phyloP scores from a whole-genome alignment of 805 yeast species.

The Lipomyces yamadae region DNA sequence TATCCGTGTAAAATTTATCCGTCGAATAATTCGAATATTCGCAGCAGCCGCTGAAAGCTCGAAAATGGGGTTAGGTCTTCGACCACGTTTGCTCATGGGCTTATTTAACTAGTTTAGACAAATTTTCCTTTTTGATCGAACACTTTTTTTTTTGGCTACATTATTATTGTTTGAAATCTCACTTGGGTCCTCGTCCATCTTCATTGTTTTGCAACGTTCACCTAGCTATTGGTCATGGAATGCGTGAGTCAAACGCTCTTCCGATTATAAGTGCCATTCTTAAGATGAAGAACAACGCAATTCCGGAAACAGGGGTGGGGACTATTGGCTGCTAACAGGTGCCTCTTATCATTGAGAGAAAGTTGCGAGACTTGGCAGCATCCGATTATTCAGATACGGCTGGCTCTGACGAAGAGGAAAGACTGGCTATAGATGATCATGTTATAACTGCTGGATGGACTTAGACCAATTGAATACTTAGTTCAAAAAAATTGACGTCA shows the following conservation, averaged over 20 bases:
- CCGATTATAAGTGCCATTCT: background rate
- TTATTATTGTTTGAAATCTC: background rate
- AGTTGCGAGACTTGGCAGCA: conserved; percentile 5
- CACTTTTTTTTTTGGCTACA: too few species aligned
- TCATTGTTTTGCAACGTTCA: conserved; percentile 4
- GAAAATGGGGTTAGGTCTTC: too few species aligned
- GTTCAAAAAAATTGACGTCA: background rate
- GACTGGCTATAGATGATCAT: background rate
- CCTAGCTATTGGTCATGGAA: background rate
- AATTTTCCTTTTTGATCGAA: too few species aligned
- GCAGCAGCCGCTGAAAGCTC: too few species aligned
- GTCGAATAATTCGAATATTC: too few species aligned
- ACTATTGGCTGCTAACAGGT: background rate
- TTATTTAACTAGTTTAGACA: too few species aligned
- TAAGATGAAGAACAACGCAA: background rate
- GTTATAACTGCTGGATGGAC: conserved; percentile 1
- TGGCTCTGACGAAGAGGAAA: background rate
- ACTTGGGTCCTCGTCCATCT: background rate
- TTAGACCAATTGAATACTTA: background rate
- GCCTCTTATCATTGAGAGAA: conserved; percentile 1
- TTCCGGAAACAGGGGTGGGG: background rate
- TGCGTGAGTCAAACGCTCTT: background rate
- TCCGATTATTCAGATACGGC: background rate
- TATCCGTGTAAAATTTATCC: too few species aligned
- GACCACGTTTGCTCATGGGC: too few species aligned